Evolutionary conservation across 768 basidiomycete genomes (phyloP).

Genomic region (Leccinellum luteum): DNA sequence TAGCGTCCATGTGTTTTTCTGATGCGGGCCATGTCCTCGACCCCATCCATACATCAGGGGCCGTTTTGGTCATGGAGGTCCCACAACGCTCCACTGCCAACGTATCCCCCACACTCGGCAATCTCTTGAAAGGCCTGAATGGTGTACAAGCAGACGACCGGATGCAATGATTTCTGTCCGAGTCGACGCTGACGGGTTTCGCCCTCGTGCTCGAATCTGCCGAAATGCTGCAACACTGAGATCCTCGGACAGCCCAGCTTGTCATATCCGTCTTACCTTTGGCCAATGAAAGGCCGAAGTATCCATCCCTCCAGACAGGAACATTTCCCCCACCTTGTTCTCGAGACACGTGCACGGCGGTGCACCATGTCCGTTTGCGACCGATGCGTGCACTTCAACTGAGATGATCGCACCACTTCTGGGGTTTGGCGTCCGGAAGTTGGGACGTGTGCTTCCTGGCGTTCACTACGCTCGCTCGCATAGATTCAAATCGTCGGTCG

Average conservation of each 20-base stretch:
- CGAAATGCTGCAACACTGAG: background rate
- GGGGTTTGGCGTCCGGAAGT: background rate
- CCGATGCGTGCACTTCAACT: background rate
- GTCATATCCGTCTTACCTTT: background rate
- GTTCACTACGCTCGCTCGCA: background rate
- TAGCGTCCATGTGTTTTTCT: background rate
- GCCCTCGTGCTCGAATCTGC: background rate
- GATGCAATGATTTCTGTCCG: background rate
- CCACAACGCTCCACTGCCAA: background rate
- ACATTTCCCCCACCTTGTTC: too few relatives aligned
- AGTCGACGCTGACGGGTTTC: background rate
- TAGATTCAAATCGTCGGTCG: background rate
- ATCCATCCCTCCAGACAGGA: background rate
- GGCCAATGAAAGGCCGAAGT: background rate
- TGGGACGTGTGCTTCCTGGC: background rate
- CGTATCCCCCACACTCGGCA: background rate
- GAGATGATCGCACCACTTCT: background rate
- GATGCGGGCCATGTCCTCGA: background rate
- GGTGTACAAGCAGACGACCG: background rate
- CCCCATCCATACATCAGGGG: background rate
- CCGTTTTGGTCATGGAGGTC: background rate
- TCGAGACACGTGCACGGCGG: background rate
- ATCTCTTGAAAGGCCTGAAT: background rate
- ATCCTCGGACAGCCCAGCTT: background rate
- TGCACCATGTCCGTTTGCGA: background rate